Conservation (phyloP, 306 rosid genomes). For the Corylus avellana region DNA sequence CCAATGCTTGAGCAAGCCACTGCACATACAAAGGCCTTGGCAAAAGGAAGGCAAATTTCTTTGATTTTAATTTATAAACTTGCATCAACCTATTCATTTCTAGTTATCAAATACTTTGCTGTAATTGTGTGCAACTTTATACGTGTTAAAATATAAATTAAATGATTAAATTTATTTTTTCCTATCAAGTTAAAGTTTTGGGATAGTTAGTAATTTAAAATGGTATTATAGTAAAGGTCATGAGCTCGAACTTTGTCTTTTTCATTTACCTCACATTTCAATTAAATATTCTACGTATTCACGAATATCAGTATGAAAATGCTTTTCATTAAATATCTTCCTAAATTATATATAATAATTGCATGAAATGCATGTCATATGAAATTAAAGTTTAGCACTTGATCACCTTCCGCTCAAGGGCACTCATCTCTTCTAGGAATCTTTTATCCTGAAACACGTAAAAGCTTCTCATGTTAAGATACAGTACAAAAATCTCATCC, state of each 20-base stretch:
- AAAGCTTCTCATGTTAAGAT: not conserved
- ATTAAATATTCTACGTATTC: too few relatives aligned
- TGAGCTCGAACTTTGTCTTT: too few relatives aligned
- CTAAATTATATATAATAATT: not conserved
- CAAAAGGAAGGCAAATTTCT: not conserved
- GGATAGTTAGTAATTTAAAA: too few relatives aligned
- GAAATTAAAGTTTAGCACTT: not conserved
- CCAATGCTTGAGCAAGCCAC: not conserved
- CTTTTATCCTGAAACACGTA: slow-evolving; percentile 30
- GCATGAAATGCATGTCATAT: not conserved
- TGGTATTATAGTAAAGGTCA: too few relatives aligned
- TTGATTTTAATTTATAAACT: not conserved
- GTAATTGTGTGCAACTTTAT: not conserved
- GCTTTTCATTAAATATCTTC: not conserved
- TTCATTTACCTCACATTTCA: too few relatives aligned
- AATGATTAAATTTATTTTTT: too few relatives aligned
- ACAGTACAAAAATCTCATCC: not conserved
- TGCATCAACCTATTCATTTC: not conserved
- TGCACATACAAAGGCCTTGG: not conserved
- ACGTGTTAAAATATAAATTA: too few relatives aligned
- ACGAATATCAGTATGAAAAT: too few relatives aligned
- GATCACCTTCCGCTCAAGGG: slow-evolving; percentile 36
- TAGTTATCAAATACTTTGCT: not conserved
- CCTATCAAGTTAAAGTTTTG: too few relatives aligned
- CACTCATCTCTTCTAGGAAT: slow-evolving; percentile 14